Evolutionary conservation across 805 yeast genomes (phyloP).

Genomic region (Tanozyma kutaoensis): DNA sequence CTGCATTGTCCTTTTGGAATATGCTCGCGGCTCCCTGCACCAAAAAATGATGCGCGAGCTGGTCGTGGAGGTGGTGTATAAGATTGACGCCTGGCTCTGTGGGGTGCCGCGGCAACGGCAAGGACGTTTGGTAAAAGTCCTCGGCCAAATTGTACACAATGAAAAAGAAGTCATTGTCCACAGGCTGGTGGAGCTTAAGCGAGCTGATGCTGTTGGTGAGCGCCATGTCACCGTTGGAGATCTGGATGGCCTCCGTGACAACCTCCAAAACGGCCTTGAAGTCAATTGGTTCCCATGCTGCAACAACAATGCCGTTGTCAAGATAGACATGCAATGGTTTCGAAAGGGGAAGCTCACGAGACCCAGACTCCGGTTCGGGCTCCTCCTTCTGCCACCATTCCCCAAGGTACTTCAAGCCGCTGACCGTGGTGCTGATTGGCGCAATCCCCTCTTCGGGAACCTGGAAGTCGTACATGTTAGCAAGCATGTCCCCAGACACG

Average conservation of each 20-base stretch:
- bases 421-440: slow-evolving; percentile 24
- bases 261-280: slow-evolving; percentile 13
- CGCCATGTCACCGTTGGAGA: slow-evolving; percentile 6
- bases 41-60: slow-evolving; percentile 17
- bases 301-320: slow-evolving; percentile 9
- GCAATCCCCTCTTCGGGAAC: too few relatives aligned
- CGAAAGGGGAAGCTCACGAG: background rate
- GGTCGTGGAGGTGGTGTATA: slow-evolving; percentile 25
- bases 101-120: slow-evolving; percentile 16
- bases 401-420: slow-evolving; percentile 16
- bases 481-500: too few relatives aligned
- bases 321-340: slow-evolving; percentile 15
- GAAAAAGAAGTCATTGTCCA: slow-evolving; percentile 24
- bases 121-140: slow-evolving; percentile 16
- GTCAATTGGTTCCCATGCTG: slow-evolving; percentile 6
- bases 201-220: slow-evolving; percentile 17
- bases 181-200: slow-evolving; percentile 5
- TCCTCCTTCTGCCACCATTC: slow-evolving; percentile 1
- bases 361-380: background rate
- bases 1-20: slow-evolving; percentile 8
- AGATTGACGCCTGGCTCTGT: slow-evolving; percentile 10
- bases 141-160: slow-evolving; percentile 16
- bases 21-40: slow-evolving; percentile 10
- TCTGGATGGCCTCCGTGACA: slow-evolving; percentile 2
- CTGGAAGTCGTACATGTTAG: too few relatives aligned